Conservation (phyloP, 1,284 basidiomycete genomes). For the Irpex sp. region DNA sequence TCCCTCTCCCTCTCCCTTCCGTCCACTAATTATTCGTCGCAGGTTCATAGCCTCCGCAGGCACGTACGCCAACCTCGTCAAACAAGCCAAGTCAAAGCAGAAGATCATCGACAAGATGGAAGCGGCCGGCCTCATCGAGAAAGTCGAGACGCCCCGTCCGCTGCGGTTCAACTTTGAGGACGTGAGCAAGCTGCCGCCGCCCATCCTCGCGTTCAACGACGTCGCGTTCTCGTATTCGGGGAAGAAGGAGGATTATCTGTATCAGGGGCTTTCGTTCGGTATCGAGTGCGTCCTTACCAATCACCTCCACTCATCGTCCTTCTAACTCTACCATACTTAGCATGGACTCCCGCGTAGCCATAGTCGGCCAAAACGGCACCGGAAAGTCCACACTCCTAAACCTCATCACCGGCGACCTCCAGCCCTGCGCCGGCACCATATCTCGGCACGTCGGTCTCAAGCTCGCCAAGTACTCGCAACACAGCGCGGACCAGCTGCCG, state of each 20-base stretch:
- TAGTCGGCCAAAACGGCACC: constrained; percentile 97
- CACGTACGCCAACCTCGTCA: constrained; percentile 98
- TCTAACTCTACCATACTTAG: constrained; percentile 34
- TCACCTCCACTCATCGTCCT: constrained; percentile 9
- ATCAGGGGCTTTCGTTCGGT: constrained; percentile 89
- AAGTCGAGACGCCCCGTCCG: constrained; percentile 71
- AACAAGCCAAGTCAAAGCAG: constrained; percentile 99
- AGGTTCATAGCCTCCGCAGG: constrained; percentile 97
- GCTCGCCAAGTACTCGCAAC: constrained; percentile 97
- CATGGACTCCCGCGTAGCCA: constrained; percentile 95
- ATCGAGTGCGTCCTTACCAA: constrained; percentile 68
- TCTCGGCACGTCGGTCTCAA: constrained; percentile 90
- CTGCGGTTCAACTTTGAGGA: constrained; percentile 97
- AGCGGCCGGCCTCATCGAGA: constrained; percentile 96
- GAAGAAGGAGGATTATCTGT: constrained; percentile 84
- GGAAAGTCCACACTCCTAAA: constrained; percentile 98
- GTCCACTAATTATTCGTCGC: not conserved
- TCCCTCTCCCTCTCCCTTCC: too few relatives aligned
- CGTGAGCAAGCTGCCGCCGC: constrained; percentile 90
- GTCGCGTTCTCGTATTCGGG: constrained; percentile 97
- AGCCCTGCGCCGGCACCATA: constrained; percentile 83
- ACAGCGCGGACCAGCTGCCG: constrained; percentile 97
- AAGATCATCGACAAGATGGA: constrained; percentile 99
- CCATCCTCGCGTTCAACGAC: constrained; percentile 94
- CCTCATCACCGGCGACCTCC: constrained; percentile 85